Evolutionary conservation across 805 yeast genomes (phyloP), one percentile per base, ranked within the genome.

Genomic region (Ogataea paradorogensis): DNA sequence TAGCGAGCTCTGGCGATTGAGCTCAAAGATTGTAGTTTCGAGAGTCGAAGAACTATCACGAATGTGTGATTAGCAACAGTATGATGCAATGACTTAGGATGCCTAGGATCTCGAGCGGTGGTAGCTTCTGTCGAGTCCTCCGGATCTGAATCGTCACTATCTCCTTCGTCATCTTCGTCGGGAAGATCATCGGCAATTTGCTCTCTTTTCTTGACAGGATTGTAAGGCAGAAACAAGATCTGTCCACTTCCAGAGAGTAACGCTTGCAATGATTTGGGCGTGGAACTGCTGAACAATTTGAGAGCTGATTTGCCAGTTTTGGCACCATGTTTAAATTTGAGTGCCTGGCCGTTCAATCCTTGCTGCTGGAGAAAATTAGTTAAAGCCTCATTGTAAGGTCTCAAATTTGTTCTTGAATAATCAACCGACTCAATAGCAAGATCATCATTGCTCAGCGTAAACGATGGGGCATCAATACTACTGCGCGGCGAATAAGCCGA

Each of bases 31-130:
- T 66, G 63, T 22, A 65, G 67, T 46, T 67, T 71, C 9, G 61
- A 52, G 2, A 76, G 52, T 47, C 73, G 76, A 2, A 76, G 50
- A 9, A 76, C 66, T 9, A 74, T 68, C 0, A 73, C 78, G 57
- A 76, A 74, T 1, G 77, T 72, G 55, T 75, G 81, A 16, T 74
- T 56, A 2, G 65, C 50, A 3, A 55, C 59, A 25, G 48, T 56
- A 38, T 57, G 62, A 23, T 47, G 58, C 27, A 35, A 14, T 18
- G 32, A 31, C 6, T 23, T 33, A 23, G 38, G 33, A 9, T 23
- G 34, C 14, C 30, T 31, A 1, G 22, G 15, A 16, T 13, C 40
- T 2, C 14, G 24, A 18, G 37, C 15, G 7, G 21, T 26, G 11
- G 23, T 21, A 8, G 43, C 32, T 15, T 38, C 42, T 5, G 35